phyloP scores from a whole-genome alignment of 305 asterid species.

The Fraxinus xanthoxyloides region DNA sequence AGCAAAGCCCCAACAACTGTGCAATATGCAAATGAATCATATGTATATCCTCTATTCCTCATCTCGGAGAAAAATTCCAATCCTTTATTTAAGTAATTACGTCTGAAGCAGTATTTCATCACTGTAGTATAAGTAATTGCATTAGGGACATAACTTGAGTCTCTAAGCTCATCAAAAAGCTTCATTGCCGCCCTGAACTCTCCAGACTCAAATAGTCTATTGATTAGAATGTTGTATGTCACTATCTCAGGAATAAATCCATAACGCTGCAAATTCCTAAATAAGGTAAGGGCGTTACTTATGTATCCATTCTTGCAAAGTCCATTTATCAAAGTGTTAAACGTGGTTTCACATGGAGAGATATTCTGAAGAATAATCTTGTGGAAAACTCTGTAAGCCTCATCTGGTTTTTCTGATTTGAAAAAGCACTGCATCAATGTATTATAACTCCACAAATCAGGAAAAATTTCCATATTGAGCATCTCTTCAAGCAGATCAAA shows the following conservation, averaged over 20 bases:
- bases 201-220: slow-evolving; percentile 51
- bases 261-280: slow-evolving; percentile 49
- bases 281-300: slow-evolving; percentile 56
- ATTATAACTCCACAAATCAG: slow-evolving; percentile 83
- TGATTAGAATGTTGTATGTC: slow-evolving; percentile 76
- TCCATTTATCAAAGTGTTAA: slow-evolving; percentile 68
- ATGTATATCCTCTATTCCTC: slow-evolving; percentile 74
- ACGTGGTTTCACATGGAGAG: slow-evolving; percentile 57
- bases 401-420: slow-evolving; percentile 61
- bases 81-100: slow-evolving; percentile 54
- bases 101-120: slow-evolving; percentile 66
- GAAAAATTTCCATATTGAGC: slow-evolving; percentile 53
- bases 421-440: slow-evolving; percentile 77
- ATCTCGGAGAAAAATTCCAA: slow-evolving; percentile 64
- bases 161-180: slow-evolving; percentile 61
- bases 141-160: slow-evolving; percentile 57
- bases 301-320: slow-evolving; percentile 64
- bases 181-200: slow-evolving; percentile 49
- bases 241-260: slow-evolving; percentile 61
- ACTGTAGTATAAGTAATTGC: slow-evolving; percentile 81
- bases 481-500: slow-evolving; percentile 71
- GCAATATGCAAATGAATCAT: slow-evolving; percentile 75
- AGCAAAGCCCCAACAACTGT: slow-evolving; percentile 65
- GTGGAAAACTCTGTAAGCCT: slow-evolving; percentile 64
- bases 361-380: slow-evolving; percentile 50